Evolutionary conservation across 495 filamentous ascomycete species (phyloP).

Genomic region (Pseudotulostoma volvatum): DNA sequence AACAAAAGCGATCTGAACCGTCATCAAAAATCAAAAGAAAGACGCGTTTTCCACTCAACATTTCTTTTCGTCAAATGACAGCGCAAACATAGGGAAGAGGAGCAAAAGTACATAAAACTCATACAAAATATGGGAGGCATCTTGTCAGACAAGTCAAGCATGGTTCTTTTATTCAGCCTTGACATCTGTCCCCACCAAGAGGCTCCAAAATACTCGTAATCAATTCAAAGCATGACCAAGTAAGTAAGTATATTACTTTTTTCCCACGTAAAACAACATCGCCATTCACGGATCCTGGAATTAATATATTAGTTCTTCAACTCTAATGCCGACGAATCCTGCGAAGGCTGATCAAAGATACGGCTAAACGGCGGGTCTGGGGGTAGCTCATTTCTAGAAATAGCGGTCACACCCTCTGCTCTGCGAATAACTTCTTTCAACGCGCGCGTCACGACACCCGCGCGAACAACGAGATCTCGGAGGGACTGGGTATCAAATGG

Average conservation of each 20-base stretch:
- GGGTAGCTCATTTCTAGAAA: slow-evolving; percentile 25
- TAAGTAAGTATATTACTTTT: too few species aligned
- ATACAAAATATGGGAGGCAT: not conserved
- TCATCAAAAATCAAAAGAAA: too few species aligned
- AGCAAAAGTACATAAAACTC: not conserved
- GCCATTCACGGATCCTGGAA: too few species aligned
- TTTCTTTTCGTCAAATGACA: not conserved
- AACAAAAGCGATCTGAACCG: too few species aligned
- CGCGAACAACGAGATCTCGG: slow-evolving; percentile 70
- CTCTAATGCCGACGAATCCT: not conserved
- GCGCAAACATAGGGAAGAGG: not conserved
- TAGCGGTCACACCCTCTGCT: slow-evolving; percentile 56
- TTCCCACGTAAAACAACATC: too few species aligned
- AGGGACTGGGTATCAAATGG: slow-evolving; percentile 86
- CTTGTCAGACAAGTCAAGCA: too few species aligned
- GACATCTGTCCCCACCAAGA: too few species aligned
- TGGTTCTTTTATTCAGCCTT: too few species aligned
- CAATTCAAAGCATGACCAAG: too few species aligned
- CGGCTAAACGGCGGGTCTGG: slow-evolving; percentile 29
- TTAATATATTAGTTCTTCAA: not conserved
- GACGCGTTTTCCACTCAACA: not conserved
- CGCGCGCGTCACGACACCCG: slow-evolving; percentile 54
- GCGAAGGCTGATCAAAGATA: slow-evolving; percentile 26
- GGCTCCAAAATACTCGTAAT: too few species aligned
- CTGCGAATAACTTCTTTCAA: slow-evolving; percentile 63